phyloP scores from a whole-genome alignment of 345 rosid species.

The Gynandropsis gynandra region DNA sequence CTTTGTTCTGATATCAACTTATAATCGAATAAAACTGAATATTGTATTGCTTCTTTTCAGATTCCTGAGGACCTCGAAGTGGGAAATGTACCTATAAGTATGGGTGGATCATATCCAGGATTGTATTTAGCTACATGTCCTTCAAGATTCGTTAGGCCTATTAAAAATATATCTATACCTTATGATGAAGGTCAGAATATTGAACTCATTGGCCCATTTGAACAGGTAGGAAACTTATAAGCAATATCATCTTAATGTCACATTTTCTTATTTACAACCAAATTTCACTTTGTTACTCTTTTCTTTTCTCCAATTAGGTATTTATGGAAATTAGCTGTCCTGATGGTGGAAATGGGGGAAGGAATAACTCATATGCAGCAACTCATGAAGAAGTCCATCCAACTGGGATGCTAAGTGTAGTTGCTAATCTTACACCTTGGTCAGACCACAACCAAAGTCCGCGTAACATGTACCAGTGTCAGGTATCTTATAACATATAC shows the following conservation, averaged over 20 bases:
- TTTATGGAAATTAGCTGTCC: conserved; percentile 97
- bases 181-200: conserved; percentile 35
- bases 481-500: conserved; percentile 94
- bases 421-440: conserved; percentile 98
- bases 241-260: conserved; percentile 10
- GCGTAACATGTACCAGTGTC: conserved; percentile 96
- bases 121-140: conserved; percentile 79
- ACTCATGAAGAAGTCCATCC: conserved; percentile 96
- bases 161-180: conserved; percentile 51
- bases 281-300: conserved; percentile 7
- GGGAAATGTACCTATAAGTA: conserved; percentile 86
- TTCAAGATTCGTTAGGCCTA: conserved; percentile 83
- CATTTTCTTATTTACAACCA: conserved; percentile 13
- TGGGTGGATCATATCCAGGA: conserved; percentile 92
- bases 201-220: conserved; percentile 93
- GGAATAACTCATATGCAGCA: conserved; percentile 58
- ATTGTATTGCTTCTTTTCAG: conserved; percentile 36
- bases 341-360: conserved; percentile 93
- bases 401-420: conserved; percentile 89
- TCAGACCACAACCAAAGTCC: conserved; percentile 99
- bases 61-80: conserved; percentile 91
- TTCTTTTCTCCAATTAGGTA: conserved; percentile 41
- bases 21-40: conserved; percentile 7
- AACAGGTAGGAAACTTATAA: conserved; percentile 55
- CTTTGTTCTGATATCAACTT: conserved; percentile 4